Percentiles rank a stretch among this genome's conserved stretches.
Conservation (phyloP, 345 rosid genomes). For the Hibiscus tridactylites region DNA sequence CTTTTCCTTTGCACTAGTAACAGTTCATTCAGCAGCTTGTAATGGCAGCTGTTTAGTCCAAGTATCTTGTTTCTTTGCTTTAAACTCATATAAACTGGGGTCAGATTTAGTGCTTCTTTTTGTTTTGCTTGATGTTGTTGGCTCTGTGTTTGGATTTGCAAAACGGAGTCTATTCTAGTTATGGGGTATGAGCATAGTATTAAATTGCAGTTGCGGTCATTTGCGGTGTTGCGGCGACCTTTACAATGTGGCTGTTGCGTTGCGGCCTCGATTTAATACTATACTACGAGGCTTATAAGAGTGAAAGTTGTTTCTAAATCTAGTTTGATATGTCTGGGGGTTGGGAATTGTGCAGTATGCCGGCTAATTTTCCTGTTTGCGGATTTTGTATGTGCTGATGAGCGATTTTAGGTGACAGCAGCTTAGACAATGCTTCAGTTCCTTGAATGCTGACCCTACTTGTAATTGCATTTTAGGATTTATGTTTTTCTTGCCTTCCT, state of each 20-base stretch:
- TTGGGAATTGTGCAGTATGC: no score
- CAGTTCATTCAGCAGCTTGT: background rate
- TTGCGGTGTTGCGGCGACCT: no score
- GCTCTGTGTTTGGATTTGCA: background rate
- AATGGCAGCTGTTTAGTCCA: background rate
- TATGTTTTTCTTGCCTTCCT: background rate
- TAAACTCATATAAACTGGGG: background rate
- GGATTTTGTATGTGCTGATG: no score
- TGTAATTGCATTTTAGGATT: background rate
- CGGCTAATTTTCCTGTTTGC: no score
- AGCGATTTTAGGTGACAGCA: no score
- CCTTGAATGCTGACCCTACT: background rate
- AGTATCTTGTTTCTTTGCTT: background rate
- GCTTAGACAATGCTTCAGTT: no score
- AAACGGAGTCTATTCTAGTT: background rate
- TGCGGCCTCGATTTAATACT: no score
- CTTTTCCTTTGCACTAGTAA: background rate
- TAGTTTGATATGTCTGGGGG: no score
- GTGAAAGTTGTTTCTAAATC: no score
- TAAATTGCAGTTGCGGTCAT: no score
- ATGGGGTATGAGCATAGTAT: background rate
- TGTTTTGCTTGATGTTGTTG: background rate
- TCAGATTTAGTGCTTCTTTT: background rate
- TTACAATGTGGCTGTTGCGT: no score
- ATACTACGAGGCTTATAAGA: no score